Conservation (phyloP, 192 early-diverging fungal species). For the Gigaspora rosea region DNA sequence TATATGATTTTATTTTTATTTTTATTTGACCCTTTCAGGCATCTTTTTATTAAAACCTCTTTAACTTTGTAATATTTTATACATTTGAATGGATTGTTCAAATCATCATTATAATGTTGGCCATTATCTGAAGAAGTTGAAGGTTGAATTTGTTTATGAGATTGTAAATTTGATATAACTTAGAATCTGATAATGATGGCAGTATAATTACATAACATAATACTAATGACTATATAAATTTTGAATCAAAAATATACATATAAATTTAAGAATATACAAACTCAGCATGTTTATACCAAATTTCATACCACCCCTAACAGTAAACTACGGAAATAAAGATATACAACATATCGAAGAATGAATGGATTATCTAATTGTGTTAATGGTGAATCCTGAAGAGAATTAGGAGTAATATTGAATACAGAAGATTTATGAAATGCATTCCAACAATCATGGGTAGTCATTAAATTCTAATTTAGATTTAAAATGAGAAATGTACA, state of each 20-base stretch:
- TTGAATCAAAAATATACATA: background rate
- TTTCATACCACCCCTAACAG: constrained; percentile 80
- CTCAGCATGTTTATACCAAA: constrained; percentile 71
- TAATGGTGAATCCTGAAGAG: background rate
- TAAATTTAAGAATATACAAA: constrained; percentile 32
- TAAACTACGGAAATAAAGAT: constrained; percentile 77
- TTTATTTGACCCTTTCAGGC: background rate
- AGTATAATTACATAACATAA: constrained; percentile 11
- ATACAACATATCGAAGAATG: constrained; percentile 70
- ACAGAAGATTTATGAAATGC: constrained; percentile 16
- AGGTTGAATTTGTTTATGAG: background rate
- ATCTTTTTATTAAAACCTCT: constrained; percentile 16
- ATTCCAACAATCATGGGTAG: constrained; percentile 47
- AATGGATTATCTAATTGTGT: constrained; percentile 48
- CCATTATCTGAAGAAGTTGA: background rate
- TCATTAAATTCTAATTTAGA: constrained; percentile 30
- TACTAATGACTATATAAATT: constrained; percentile 3
- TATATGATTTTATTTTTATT: background rate
- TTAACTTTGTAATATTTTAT: background rate
- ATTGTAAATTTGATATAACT: background rate
- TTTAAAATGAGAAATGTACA: background rate
- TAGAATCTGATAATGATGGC: background rate
- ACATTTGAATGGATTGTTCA: constrained; percentile 1
- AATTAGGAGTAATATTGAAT: background rate
- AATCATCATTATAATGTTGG: background rate